These are phyloP conservation scores for Teunomyces cretensis DNA, from an alignment of 805 yeast species.

Conservation along the genomic window DNA sequence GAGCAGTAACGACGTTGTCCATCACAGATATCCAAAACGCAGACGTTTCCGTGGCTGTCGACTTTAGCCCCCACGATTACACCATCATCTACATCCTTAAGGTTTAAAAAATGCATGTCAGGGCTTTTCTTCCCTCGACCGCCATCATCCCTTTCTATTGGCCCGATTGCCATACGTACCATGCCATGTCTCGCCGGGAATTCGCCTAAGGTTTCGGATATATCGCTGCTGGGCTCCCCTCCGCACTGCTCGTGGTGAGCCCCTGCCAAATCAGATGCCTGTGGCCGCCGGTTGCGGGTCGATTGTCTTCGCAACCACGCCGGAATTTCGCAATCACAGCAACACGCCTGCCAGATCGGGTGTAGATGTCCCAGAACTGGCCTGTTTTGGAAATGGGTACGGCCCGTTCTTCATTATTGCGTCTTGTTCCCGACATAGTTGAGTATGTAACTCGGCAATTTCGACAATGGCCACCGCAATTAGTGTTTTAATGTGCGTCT, in stretches of 20 bases:
- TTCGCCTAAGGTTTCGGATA: not conserved
- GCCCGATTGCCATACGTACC: not conserved
- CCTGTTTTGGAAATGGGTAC: no score
- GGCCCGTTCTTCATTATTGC: no score
- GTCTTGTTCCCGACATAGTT: no score
- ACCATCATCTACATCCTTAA: constrained; percentile 3
- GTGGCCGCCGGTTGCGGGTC: not conserved
- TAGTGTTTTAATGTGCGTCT: no score
- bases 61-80: not conserved
- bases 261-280: not conserved
- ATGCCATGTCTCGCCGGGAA: no score
- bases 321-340: not conserved
- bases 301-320: not conserved
- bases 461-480: no score
- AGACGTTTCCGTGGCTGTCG: not conserved
- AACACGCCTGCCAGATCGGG: no score
- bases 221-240: not conserved
- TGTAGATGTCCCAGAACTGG: no score
- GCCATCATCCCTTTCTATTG: not conserved
- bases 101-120: not conserved
- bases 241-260: not conserved
- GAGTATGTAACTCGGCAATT: no score
- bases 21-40: not conserved
- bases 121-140: no score
- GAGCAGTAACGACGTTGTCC: not conserved